Evolutionary conservation across 2,329 filamentous ascomycete species (phyloP).

Genomic region (Diplodia intermedia): DNA sequence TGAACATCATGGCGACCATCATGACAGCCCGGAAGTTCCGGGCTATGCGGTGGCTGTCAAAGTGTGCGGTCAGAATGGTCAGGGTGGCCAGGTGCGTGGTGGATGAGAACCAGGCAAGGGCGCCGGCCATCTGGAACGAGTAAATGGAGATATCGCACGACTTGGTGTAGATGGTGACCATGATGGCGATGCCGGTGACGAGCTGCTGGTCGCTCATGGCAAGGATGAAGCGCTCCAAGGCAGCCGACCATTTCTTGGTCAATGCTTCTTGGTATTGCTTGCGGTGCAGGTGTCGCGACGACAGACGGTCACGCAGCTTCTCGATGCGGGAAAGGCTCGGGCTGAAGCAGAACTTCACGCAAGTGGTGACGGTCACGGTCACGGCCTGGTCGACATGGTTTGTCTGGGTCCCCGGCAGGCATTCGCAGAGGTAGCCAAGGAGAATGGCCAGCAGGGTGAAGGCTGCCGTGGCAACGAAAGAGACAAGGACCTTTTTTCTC

Average conservation of each 20-base stretch:
- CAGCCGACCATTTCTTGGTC: constrained; percentile 4
- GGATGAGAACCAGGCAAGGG: constrained; percentile 40
- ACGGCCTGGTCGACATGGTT: constrained; percentile 20
- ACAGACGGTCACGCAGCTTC: constrained; percentile 8
- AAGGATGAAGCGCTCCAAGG: constrained; percentile 38
- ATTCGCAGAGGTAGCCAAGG: constrained; percentile 17
- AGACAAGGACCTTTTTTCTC: constrained; percentile 11
- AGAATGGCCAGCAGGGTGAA: constrained; percentile 20
- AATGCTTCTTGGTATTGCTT: neutral
- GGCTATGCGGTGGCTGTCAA: constrained; percentile 27
- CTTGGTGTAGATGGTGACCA: constrained; percentile 38
- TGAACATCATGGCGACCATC: constrained; percentile 27
- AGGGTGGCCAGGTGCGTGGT: constrained; percentile 39
- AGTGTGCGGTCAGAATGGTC: constrained; percentile 36
- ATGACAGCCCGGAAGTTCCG: constrained; percentile 13
- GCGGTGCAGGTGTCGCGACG: neutral
- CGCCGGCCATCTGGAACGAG: constrained; percentile 36
- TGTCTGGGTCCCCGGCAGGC: constrained; percentile 9
- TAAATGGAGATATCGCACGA: constrained; percentile 40
- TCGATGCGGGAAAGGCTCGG: neutral
- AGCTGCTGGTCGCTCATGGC: constrained; percentile 41
- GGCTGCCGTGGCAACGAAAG: constrained; percentile 17
- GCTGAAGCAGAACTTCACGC: constrained; percentile 15
- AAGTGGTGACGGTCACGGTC: constrained; percentile 8
- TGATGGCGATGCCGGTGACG: constrained; percentile 40